phyloP scores from a whole-genome alignment of 2,329 filamentous ascomycete genomes.

The Podosphaera leucotricha region DNA sequence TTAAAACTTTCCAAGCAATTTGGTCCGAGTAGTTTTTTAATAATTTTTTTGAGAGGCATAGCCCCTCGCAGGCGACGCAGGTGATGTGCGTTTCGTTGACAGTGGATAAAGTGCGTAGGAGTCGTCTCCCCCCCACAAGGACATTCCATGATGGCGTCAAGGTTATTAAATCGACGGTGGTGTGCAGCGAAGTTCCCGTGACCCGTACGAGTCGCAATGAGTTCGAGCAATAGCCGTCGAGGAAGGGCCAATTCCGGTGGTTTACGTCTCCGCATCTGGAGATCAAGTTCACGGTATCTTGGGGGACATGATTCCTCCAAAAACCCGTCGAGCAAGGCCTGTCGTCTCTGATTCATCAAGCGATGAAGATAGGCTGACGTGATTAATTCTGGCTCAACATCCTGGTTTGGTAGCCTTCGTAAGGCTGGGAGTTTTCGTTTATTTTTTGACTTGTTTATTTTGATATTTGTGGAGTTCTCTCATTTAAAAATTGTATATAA shows the following conservation, averaged over 20 bases:
- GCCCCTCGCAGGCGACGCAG: neutral
- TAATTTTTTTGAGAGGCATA: neutral
- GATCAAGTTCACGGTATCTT: neutral
- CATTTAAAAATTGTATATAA: no score
- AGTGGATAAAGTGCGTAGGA: neutral
- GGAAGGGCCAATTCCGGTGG: neutral
- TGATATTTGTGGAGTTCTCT: no score
- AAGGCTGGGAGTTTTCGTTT: no score
- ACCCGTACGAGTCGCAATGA: neutral
- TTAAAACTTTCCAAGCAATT: neutral
- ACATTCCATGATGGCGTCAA: neutral
- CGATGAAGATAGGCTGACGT: neutral
- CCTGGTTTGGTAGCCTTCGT: neutral
- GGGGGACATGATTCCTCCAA: neutral
- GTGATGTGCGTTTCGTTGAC: neutral
- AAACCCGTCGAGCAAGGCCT: neutral
- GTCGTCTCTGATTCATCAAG: neutral
- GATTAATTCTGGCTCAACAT: neutral
- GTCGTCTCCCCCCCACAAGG: neutral
- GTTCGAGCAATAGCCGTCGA: neutral
- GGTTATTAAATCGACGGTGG: neutral
- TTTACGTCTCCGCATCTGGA: neutral
- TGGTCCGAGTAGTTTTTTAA: neutral
- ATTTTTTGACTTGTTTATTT: no score
- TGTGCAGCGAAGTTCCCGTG: neutral